Base-by-base conservation (phyloP, 495 filamentous ascomycete genomes). In the Talaromyces thailandensis region DNA sequence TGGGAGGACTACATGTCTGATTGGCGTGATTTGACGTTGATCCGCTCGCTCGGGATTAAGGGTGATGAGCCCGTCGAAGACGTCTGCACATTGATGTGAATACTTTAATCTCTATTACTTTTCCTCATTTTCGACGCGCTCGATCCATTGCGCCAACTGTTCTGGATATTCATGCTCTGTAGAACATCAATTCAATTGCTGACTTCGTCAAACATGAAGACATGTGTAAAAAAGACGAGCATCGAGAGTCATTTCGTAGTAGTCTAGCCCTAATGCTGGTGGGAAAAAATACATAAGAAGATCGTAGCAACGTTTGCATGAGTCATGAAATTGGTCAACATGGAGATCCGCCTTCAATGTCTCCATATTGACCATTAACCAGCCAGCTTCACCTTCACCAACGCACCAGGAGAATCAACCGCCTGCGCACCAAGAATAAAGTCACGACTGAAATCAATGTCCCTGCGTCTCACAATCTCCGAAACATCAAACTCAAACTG, bases 401-500 rank as follows among this genome's bases (percentile, higher is more conserved):
- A 37, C 6, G 57, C 25, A 3, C 60, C 60, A 21, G 61, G 61
- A 16, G 51, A 32, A 40, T 48, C 61, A n/a, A 9, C 8, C 6
- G 51, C 51, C 37, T 18, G 35, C 21, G 31, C 51, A 14, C 18
- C 51, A 14, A 63, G n/a, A 6, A 63, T 63, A 6, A 11, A 24
- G 31, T 63, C 61, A 4, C 51, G 9, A 16, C 24, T 50, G 2
- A 58, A 16, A 40, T 60, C 61, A 9, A 63, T 58, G 26, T 60
- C 61, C n/a, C 55, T 21, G 3, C 32, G 12, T 23, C 52, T 8
- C 21, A 23, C 11, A 4, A 63, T n/a, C 11, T 26, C 55, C 1
- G 18, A 12, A 3, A 60, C 28, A 26, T 63, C 61, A n/a, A 63
- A 60, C 2, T 64, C 69, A 56, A 77, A 77, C 3, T 72, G 64